A percentile compares a stretch with the other conserved stretches of the same genome.
phyloP scores from a whole-genome alignment of 768 basidiomycete genomes.

The Gymnopilus junonius region DNA sequence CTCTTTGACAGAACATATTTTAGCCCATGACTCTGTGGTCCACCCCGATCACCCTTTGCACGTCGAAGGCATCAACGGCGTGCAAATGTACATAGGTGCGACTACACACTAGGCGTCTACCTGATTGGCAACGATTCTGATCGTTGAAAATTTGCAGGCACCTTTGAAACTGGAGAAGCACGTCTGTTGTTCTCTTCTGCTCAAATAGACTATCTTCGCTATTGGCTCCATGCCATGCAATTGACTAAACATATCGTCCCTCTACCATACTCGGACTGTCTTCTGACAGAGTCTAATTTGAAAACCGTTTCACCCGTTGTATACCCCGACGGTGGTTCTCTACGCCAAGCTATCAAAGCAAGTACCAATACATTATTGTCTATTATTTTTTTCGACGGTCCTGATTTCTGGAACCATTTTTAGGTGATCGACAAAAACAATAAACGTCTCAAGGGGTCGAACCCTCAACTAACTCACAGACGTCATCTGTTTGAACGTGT shows the following conservation, averaged over 20 bases:
- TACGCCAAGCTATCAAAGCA: constrained; percentile 68
- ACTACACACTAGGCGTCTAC: neutral
- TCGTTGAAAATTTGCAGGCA: constrained; percentile 45
- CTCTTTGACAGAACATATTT: neutral
- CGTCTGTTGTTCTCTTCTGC: constrained; percentile 83
- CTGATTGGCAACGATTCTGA: neutral
- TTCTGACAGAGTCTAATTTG: constrained; percentile 64
- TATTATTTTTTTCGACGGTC: neutral
- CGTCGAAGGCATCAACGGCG: constrained; percentile 63
- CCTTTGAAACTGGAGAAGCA: constrained; percentile 70
- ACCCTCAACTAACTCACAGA: constrained; percentile 55
- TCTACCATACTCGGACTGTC: constrained; percentile 78
- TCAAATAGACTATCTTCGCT: constrained; percentile 84
- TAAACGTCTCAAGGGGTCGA: constrained; percentile 71
- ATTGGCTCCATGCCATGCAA: constrained; percentile 79
- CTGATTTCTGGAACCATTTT: neutral
- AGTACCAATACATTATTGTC: constrained; percentile 6
- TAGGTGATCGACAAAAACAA: constrained; percentile 83
- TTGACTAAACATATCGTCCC: constrained; percentile 69
- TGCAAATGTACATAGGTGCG: constrained; percentile 73
- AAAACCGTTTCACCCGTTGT: constrained; percentile 60
- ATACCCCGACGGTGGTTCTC: constrained; percentile 55
- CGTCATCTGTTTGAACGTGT: constrained; percentile 72
- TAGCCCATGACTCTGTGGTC: constrained; percentile 69
- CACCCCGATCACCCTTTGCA: constrained; percentile 76